Evolutionary conservation across 1,284 basidiomycete species (phyloP).

Genomic region (Cutaneotrichosporon arboriforme): DNA sequence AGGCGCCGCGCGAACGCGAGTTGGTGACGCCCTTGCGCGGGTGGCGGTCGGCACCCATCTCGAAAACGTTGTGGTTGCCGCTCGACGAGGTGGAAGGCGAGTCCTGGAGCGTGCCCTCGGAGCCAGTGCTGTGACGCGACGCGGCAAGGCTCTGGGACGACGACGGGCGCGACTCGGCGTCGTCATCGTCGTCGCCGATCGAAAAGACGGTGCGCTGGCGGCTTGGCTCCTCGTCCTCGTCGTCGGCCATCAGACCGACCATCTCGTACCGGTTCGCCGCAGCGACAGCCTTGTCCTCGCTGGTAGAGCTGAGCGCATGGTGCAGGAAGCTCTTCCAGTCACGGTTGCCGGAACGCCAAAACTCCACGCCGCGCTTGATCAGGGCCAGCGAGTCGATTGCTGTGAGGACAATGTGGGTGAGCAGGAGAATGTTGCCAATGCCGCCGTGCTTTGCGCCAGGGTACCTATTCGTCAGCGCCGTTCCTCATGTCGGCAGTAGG

Average conservation of each 20-base stretch:
- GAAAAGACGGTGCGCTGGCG: slow-evolving; percentile 17
- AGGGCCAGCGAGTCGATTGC: slow-evolving; percentile 35
- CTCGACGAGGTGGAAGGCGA: slow-evolving; percentile 16
- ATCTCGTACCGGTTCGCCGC: slow-evolving; percentile 32
- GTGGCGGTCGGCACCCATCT: slow-evolving; percentile 16
- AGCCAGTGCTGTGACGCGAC: slow-evolving; percentile 49
- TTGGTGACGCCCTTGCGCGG: neutral
- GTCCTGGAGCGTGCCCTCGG: slow-evolving; percentile 63
- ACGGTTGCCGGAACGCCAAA: slow-evolving; percentile 20
- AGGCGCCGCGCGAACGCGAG: slow-evolving; percentile 19
- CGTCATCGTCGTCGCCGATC: slow-evolving; percentile 25
- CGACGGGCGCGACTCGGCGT: slow-evolving; percentile 5
- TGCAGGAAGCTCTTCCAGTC: slow-evolving; percentile 27
- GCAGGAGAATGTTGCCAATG: slow-evolving; percentile 32
- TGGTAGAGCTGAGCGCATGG: slow-evolving; percentile 17
- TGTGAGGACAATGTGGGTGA: slow-evolving; percentile 32
- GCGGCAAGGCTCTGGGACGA: slow-evolving; percentile 1
- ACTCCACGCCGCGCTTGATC: slow-evolving; percentile 24
- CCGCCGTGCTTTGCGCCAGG: slow-evolving; percentile 33
- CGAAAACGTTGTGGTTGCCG: slow-evolving; percentile 9
- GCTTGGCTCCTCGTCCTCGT: slow-evolving; percentile 12
- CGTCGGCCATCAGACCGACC: slow-evolving; percentile 27
- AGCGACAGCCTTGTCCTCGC: slow-evolving; percentile 11
- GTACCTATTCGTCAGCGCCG: slow-evolving; percentile 27
- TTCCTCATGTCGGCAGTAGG: neutral